These are phyloP conservation scores for Mycena capillaripes DNA, from an alignment of 768 basidiomycete species.

Conservation along the genomic window DNA sequence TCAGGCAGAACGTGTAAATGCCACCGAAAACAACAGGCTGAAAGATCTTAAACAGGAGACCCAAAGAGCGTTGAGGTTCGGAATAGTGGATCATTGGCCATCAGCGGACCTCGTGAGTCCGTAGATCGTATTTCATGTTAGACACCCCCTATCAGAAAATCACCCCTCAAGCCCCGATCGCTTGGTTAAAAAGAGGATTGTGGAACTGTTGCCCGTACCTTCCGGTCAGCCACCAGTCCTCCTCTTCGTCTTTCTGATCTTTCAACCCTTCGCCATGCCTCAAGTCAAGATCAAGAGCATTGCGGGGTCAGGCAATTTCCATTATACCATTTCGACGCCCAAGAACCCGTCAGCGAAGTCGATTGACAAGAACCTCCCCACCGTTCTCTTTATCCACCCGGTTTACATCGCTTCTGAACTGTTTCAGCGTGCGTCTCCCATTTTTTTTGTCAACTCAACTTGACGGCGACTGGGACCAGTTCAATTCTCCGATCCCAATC, in stretches of 20 bases:
- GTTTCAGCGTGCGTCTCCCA: constrained; percentile 51
- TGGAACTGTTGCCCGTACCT: neutral
- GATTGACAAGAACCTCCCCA: constrained; percentile 52
- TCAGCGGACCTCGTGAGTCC: neutral
- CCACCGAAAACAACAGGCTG: too few relatives aligned
- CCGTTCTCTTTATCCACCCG: constrained; percentile 54
- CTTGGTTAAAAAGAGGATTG: neutral
- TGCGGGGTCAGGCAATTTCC: constrained; percentile 46
- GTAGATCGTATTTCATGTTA: neutral
- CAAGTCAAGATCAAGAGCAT: constrained; percentile 45
- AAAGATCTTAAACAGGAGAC: too few relatives aligned
- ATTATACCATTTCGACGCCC: constrained; percentile 56
- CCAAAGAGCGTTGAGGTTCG: too few relatives aligned
- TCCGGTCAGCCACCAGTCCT: neutral
- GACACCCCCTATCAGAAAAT: neutral
- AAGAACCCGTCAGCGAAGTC: constrained; percentile 43
- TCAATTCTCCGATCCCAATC: constrained; percentile 51
- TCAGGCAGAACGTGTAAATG: too few relatives aligned
- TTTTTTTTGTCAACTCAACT: neutral
- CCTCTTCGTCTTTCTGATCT: neutral
- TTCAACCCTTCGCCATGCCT: constrained; percentile 50
- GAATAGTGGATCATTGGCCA: neutral
- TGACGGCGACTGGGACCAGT: constrained; percentile 36
- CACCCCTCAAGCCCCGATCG: neutral
- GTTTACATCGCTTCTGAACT: constrained; percentile 49